Base-by-base conservation (phyloP, 495 filamentous ascomycete species). In the Penicillium paradoxum region DNA sequence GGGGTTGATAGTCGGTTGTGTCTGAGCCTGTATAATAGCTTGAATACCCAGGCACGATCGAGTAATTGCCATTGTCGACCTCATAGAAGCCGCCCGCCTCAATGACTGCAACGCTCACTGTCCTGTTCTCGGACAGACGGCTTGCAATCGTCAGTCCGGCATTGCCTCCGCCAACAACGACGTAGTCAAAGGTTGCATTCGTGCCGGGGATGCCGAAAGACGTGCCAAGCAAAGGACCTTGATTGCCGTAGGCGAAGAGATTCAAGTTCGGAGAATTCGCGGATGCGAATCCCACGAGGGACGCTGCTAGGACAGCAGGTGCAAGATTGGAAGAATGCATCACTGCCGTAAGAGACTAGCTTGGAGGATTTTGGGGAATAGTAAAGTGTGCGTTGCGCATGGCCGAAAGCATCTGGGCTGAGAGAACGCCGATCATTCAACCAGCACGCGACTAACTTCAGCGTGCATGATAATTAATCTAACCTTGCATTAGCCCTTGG, bases 11-110 rank as follows among this genome's bases (percentile, higher is more conserved):
- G 24, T 73, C 72, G 40, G 56, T 65, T n/a, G 68, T 67, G 6
- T 66, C 79, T 18, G 74, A 51, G n/a, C 67, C 65, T 1, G 47
- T 59, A 42, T 53, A 67, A 15, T 14, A 53, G n/a, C 58, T 54
- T 13, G 41, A 55, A 27, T 64, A 70, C 13, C 47, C 67, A 4
- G 79, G 79, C 11, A 82, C 64, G 19, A 61, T 51, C 37, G 67
- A 74, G 7, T 63, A 51, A 52, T 82, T 80, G 25, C 76, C 69
- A 56, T 72, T 76, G 36, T 70, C 70, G 8, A 65, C 42, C 51
- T 81, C 70, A 50, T 80, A 82, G 52, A 78, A 75, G 1, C 70
- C 67, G 10, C 80, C 80, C 6, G 80, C 79, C 61, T 83, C 81
- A 29, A 83, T 59, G 6, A 83, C 70, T 11, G 71, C 74, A 2